phyloP scores from a whole-genome alignment of 176 grass and related monocot genomes.

The Oryza rufipogon region DNA sequence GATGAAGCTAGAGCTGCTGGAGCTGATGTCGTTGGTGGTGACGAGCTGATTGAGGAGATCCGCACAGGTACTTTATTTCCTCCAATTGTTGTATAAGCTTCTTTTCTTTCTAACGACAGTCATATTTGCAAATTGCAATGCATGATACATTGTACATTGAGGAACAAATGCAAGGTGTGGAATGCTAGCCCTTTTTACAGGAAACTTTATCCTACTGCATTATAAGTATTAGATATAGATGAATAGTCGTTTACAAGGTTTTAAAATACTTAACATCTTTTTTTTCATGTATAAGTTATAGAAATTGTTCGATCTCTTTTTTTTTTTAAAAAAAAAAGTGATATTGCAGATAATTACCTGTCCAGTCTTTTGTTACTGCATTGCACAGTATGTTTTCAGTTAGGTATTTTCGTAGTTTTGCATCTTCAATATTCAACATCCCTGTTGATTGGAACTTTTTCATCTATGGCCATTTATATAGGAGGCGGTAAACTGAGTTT shows the following conservation, averaged over 20 bases:
- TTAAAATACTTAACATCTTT: not conserved
- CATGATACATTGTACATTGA: no score
- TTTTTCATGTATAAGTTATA: not conserved
- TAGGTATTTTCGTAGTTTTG: slow-evolving; percentile 12
- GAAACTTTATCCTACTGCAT: not conserved
- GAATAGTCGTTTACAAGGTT: not conserved
- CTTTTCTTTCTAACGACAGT: not conserved
- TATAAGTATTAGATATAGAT: not conserved
- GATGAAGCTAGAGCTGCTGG: slow-evolving; percentile 85
- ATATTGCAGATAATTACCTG: not conserved
- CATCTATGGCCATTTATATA: slow-evolving; percentile 41
- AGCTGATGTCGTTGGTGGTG: slow-evolving; percentile 88
- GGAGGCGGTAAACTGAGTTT: slow-evolving; percentile 94
- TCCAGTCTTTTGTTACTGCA: not conserved
- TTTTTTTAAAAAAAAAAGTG: not conserved
- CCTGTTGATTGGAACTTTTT: slow-evolving; percentile 14
- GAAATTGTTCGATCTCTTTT: not conserved
- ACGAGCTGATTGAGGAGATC: slow-evolving; percentile 90
- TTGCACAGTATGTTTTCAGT: not conserved
- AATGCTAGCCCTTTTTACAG: no score
- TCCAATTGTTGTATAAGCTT: not conserved
- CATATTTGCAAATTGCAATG: not conserved
- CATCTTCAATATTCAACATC: slow-evolving; percentile 16
- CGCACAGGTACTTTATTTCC: slow-evolving; percentile 56
- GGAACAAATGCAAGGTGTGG: no score